Conservation (phyloP, 73 alveolate species). For the Durusdinium trenchii region DNA sequence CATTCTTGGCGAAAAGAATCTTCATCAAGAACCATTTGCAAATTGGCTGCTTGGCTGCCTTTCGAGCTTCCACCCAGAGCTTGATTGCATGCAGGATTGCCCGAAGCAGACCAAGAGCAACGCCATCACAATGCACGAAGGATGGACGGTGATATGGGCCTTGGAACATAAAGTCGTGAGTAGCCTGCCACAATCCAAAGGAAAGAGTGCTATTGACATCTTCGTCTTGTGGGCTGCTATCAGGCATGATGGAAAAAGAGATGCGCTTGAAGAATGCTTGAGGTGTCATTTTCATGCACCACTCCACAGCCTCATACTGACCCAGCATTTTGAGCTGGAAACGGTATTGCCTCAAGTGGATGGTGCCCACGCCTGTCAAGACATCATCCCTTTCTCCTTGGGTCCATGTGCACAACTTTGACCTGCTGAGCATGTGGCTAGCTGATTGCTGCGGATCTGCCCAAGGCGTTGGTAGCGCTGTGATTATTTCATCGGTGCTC, state of each 20-base stretch:
- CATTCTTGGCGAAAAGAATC: no score
- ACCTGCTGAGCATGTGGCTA: neutral
- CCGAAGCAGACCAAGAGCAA: no score
- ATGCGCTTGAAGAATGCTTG: neutral
- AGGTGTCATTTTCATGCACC: neutral
- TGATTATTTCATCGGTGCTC: neutral
- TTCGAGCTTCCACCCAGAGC: no score
- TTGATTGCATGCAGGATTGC: no score
- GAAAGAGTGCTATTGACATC: no score
- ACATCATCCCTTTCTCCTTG: neutral
- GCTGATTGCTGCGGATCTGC: neutral
- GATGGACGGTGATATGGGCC: no score
- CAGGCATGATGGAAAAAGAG: neutral
- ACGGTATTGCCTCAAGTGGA: neutral
- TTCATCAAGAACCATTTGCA: no score
- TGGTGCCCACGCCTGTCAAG: neutral
- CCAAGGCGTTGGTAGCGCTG: neutral
- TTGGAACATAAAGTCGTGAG: no score
- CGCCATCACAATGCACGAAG: no score
- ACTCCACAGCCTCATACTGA: neutral
- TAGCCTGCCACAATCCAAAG: no score
- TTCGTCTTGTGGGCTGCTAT: neutral
- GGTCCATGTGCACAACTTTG: neutral
- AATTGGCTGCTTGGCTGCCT: no score
- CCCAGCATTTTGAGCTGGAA: neutral